Evolutionary conservation across 768 basidiomycete species (phyloP).

Genomic region (Boletus sp.): DNA sequence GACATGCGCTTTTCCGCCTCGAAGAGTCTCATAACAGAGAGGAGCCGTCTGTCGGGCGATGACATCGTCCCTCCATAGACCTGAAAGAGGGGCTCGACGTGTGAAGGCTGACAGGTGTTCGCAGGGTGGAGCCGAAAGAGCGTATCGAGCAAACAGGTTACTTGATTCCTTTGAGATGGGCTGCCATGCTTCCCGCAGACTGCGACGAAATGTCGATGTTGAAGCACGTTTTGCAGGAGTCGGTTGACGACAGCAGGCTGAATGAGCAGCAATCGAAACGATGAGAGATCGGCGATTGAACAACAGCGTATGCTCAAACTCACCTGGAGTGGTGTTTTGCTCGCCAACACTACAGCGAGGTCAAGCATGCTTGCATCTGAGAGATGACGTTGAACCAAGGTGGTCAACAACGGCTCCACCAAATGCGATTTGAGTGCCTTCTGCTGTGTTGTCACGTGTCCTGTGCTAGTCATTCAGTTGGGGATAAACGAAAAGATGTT

Average conservation of each 20-base stretch:
- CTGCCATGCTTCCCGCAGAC: conserved; percentile 32
- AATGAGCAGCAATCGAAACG: background rate
- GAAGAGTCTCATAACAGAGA: conserved; percentile 77
- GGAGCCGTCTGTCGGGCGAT: conserved; percentile 56
- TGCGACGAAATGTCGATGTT: conserved; percentile 60
- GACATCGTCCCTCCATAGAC: conserved; percentile 78
- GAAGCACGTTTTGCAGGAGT: conserved; percentile 69
- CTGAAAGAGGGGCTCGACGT: conserved; percentile 70
- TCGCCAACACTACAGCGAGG: conserved; percentile 42
- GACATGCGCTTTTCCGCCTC: conserved; percentile 68
- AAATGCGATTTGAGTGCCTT: conserved; percentile 46
- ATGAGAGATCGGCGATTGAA: background rate
- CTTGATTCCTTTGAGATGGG: conserved; percentile 38
- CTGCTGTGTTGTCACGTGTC: conserved; percentile 8
- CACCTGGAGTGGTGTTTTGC: conserved; percentile 60
- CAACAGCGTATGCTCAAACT: conserved; percentile 5
- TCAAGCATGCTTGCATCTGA: conserved; percentile 37
- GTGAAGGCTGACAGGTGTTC: conserved; percentile 83
- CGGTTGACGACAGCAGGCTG: conserved; percentile 73
- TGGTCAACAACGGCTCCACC: conserved; percentile 68
- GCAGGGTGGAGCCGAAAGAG: conserved; percentile 75
- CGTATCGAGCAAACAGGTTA: conserved; percentile 55
- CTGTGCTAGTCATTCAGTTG: conserved; percentile 7
- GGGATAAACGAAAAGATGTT: background rate
- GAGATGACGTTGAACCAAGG: conserved; percentile 60